Conservation (phyloP, 345 rosid species). For the Salix dunnii region DNA sequence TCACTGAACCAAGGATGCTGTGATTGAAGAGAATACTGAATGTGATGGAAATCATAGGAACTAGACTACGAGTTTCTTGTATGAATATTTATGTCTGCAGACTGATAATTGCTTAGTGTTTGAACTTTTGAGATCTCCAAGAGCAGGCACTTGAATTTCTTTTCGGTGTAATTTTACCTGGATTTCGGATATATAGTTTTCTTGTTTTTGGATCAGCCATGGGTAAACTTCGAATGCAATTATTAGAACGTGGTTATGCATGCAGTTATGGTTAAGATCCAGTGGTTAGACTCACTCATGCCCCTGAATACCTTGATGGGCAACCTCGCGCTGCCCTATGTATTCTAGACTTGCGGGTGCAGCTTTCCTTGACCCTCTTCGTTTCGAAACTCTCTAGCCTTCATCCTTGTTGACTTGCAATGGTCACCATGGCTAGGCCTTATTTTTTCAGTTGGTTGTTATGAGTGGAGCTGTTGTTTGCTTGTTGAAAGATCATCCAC, state of each 20-base stretch:
- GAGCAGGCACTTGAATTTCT: neutral
- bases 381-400: too few species aligned
- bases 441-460: too few species aligned
- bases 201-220: neutral
- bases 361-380: too few species aligned
- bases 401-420: too few species aligned
- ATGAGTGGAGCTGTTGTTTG: neutral
- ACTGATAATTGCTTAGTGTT: neutral
- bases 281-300: too few species aligned
- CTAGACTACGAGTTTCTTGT: neutral
- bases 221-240: too few species aligned
- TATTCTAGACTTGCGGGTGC: too few species aligned
- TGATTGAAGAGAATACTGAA: neutral
- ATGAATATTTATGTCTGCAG: neutral
- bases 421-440: too few species aligned
- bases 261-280: too few species aligned
- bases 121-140: neutral
- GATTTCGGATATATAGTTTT: neutral
- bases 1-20: neutral
- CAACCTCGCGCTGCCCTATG: too few species aligned
- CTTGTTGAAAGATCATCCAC: neutral
- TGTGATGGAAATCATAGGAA: neutral
- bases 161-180: neutral
- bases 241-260: too few species aligned
- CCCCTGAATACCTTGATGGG: too few species aligned